Base-by-base conservation (phyloP, 768 basidiomycete genomes). In the Phanerochaete carnosa region DNA sequence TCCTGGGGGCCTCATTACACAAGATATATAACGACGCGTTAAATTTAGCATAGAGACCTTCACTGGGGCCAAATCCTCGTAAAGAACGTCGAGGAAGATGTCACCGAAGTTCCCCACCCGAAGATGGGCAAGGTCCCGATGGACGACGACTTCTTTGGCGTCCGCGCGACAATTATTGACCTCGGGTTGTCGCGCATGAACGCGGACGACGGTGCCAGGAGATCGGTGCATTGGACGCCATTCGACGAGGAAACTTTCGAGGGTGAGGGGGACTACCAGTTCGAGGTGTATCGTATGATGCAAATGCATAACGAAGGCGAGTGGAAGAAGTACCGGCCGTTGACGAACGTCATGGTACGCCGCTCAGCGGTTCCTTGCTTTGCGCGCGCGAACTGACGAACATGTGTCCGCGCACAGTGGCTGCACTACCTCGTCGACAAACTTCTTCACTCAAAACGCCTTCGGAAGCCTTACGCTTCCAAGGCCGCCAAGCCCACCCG, bases 61-160 rank as follows among this genome's bases (percentile, higher is more conserved):
- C 97, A 99, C 68, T 94, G 93, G 85, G 97, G 97, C 23, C 97
- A 99, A 72, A 90, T 99, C 53, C 81, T 99, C 8, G 85, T 98
- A 51, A 87, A 87, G 68, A 79, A 80, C 60, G 59, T 81, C 2
- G 73, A 80, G 25, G 56, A 39, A 66, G 55, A 69, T 50, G 37
- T 64, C 66, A 63, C 71, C 72, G 57, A 47, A 65, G 66, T 63
- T 12, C 60, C 23, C 54, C 68, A 45, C 45, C 58, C 59, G 19
- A 49, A 59, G 4, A 43, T 46, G 12, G 49, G 43, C 54, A 71
- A 74, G 32, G 57, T 79, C 30, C 71, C 76, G 26, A 90, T 93
- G 91, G 90, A 93, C 67, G 81, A 87, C 67, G 64, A 72, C 32
- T 73, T 66, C 15, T 80, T 88, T 66, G 93, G 93, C 13, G 80